Evolutionary conservation across 2,329 filamentous ascomycete genomes (phyloP).

Genomic region (Calonectria naviculata): DNA sequence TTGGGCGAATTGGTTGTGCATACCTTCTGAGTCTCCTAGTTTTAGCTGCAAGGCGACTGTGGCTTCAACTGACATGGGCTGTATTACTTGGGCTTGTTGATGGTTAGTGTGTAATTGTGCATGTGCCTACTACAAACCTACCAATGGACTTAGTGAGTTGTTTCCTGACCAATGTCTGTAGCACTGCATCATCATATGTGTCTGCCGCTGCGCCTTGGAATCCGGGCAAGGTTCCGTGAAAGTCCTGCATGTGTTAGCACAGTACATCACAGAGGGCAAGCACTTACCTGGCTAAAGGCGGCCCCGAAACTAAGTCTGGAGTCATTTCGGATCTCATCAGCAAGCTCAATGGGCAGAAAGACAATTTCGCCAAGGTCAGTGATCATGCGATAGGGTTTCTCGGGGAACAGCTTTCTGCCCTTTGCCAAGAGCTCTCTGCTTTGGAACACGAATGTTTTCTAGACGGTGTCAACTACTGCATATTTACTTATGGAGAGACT

Average conservation of each 20-base stretch:
- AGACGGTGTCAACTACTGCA: background rate
- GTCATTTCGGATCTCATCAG: background rate
- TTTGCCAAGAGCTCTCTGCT: background rate
- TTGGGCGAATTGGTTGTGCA: background rate
- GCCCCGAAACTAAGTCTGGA: background rate
- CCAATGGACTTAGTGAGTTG: background rate
- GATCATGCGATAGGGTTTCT: background rate
- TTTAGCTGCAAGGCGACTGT: background rate
- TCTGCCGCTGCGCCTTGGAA: background rate
- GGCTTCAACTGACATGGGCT: background rate
- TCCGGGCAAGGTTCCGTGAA: background rate
- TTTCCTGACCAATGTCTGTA: background rate
- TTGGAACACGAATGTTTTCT: background rate
- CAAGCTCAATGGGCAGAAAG: background rate
- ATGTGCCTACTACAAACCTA: background rate
- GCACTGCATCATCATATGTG: background rate
- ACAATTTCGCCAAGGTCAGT: background rate
- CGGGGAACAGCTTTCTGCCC: background rate
- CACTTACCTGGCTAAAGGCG: background rate
- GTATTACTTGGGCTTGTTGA: background rate
- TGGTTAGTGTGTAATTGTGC: background rate
- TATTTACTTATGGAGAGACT: background rate
- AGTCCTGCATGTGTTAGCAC: background rate
- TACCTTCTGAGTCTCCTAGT: background rate
- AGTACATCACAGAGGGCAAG: background rate